Conservation (phyloP, 2,329 filamentous ascomycete species). For the Colletotrichum euphorbiae region DNA sequence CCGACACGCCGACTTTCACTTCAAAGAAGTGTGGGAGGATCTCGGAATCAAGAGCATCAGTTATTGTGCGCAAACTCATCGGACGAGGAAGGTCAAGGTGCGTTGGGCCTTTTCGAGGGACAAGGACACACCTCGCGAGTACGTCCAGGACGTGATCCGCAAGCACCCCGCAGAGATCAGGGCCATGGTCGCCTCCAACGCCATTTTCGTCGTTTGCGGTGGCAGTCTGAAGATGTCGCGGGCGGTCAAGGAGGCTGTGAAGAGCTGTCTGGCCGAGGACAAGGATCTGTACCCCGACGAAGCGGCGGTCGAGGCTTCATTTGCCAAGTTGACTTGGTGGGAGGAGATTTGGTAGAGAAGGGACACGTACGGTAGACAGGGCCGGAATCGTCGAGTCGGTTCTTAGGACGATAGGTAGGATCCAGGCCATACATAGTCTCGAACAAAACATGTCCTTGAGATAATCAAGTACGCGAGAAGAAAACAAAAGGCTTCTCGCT, state of each 20-base stretch:
- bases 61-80: neutral
- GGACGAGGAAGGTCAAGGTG: conserved; percentile 42
- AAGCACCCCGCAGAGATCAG: conserved; percentile 54
- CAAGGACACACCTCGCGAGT: conserved; percentile 58
- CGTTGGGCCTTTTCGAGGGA: conserved; percentile 63
- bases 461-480: too few species aligned
- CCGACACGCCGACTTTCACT: conserved; percentile 81
- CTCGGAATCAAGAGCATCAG: conserved; percentile 4
- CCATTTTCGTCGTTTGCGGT: conserved; percentile 66
- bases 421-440: too few species aligned
- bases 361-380: too few species aligned
- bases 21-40: conserved; percentile 77
- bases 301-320: conserved; percentile 51
- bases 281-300: conserved; percentile 49
- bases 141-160: conserved; percentile 67
- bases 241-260: conserved; percentile 64
- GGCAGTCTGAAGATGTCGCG: conserved; percentile 69
- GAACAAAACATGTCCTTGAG: too few species aligned
- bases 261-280: conserved; percentile 58
- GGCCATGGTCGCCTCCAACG: conserved; percentile 51
- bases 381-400: too few species aligned
- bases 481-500: too few species aligned
- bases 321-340: conserved; percentile 59
- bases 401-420: too few species aligned
- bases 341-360: conserved; percentile 68